Conservation (phyloP, 2,329 filamentous ascomycete genomes). For the Fusarium sp. region DNA sequence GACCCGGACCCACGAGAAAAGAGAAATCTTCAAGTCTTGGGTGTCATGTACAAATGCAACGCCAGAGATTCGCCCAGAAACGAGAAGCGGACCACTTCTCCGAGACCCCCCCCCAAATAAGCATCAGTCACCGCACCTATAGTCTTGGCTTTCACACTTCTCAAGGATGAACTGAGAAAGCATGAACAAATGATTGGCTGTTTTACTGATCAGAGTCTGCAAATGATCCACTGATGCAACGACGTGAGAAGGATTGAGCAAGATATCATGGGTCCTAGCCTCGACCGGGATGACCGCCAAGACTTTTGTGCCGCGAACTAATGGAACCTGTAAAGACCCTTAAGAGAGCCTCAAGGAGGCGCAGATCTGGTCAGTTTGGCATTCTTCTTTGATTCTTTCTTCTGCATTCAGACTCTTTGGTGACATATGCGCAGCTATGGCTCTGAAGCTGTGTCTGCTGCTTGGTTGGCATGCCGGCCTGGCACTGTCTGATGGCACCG, state of each 20-base stretch:
- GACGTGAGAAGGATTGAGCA: constrained; percentile 11
- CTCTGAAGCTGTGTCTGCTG: constrained; percentile 1
- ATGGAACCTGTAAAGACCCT: background rate
- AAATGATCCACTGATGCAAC: background rate
- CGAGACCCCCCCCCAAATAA: background rate
- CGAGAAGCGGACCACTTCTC: background rate
- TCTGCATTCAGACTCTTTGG: background rate
- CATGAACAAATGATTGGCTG: background rate
- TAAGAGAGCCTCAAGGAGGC: background rate
- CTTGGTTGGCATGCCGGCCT: background rate
- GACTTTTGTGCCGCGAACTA: background rate
- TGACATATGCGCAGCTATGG: background rate
- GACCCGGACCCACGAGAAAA: background rate
- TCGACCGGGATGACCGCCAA: background rate
- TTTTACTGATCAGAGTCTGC: background rate
- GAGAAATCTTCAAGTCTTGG: background rate
- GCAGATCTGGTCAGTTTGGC: background rate
- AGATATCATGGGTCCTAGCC: constrained; percentile 1
- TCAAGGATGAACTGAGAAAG: background rate
- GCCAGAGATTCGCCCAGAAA: background rate
- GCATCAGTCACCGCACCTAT: background rate
- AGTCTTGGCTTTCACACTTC: background rate
- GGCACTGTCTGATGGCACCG: constrained; percentile 35
- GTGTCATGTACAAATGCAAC: background rate
- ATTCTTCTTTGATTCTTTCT: background rate